Conservation (phyloP, 2,329 filamentous ascomycete species). For the Colletotrichum australisinense region DNA sequence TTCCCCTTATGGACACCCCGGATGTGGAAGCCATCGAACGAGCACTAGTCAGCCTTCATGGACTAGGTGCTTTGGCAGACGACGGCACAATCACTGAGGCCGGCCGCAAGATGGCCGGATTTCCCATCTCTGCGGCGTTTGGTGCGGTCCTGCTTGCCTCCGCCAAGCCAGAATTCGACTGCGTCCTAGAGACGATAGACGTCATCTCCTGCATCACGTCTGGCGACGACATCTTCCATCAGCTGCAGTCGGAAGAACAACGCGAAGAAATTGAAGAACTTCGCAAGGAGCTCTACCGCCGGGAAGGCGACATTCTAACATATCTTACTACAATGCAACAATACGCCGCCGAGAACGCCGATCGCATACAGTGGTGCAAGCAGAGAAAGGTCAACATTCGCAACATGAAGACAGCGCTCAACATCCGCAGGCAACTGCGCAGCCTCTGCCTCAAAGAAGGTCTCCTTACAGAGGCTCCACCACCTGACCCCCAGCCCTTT, state of each 20-base stretch:
- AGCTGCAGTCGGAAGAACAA: slow-evolving; percentile 67
- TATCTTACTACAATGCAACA: slow-evolving; percentile 72
- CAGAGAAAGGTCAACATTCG: slow-evolving; percentile 66
- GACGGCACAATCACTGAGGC: slow-evolving; percentile 78
- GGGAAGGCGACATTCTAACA: slow-evolving; percentile 74
- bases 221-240: slow-evolving; percentile 72
- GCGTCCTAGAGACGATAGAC: slow-evolving; percentile 86
- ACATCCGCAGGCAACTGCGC: slow-evolving; percentile 71
- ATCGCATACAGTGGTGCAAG: slow-evolving; percentile 69
- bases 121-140: slow-evolving; percentile 85
- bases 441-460: slow-evolving; percentile 64
- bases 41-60: slow-evolving; percentile 82
- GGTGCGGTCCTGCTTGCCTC: slow-evolving; percentile 87
- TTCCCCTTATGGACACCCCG: slow-evolving; percentile 88
- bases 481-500: slow-evolving; percentile 67
- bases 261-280: slow-evolving; percentile 63
- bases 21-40: slow-evolving; percentile 82
- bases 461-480: slow-evolving; percentile 57
- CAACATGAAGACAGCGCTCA: slow-evolving; percentile 72
- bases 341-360: slow-evolving; percentile 66
- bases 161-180: slow-evolving; percentile 75
- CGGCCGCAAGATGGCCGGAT: slow-evolving; percentile 81
- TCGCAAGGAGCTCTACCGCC: slow-evolving; percentile 68
- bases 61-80: slow-evolving; percentile 80
- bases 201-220: slow-evolving; percentile 76